A percentile compares a stretch with the other conserved stretches of the same genome.
phyloP scores from a whole-genome alignment of 2,329 filamentous ascomycete species.

The Macrophomina pseudophaseolina region DNA sequence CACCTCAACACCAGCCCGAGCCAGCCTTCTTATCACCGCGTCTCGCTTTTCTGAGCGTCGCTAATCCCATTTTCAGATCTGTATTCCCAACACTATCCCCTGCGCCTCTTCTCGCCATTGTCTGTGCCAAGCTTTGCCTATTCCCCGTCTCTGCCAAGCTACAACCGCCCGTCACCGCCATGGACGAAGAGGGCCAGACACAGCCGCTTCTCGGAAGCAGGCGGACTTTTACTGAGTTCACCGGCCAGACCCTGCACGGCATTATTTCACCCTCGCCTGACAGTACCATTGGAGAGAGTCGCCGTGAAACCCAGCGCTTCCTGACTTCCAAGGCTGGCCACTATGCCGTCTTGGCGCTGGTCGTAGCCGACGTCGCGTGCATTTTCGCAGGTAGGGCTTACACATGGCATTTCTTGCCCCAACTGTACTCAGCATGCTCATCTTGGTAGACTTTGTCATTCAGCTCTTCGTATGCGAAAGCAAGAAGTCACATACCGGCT shows the following conservation, averaged over 20 bases:
- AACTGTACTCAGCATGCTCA: not conserved
- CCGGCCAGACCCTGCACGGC: not conserved
- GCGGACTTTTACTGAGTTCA: slow-evolving; percentile 5
- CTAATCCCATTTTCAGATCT: not conserved
- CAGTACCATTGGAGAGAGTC: slow-evolving; percentile 21
- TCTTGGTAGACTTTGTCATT: slow-evolving; percentile 52
- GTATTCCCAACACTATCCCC: not conserved
- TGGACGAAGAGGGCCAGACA: slow-evolving; percentile 17
- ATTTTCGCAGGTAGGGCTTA: slow-evolving; percentile 50
- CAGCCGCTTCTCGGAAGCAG: slow-evolving; percentile 24
- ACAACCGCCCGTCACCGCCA: not conserved
- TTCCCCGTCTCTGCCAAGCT: not conserved
- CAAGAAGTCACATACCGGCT: slow-evolving; percentile 35
- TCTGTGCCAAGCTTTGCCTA: not conserved
- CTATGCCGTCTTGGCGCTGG: slow-evolving; percentile 55
- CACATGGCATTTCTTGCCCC: not conserved
- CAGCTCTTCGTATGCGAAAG: slow-evolving; percentile 56
- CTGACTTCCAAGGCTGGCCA: slow-evolving; percentile 56
- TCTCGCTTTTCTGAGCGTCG: not conserved
- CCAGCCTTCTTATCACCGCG: not conserved
- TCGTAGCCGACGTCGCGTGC: slow-evolving; percentile 56
- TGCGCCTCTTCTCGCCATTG: not conserved
- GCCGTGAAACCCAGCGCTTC: slow-evolving; percentile 39
- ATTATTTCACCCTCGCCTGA: slow-evolving; percentile 10
- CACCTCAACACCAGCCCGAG: slow-evolving; percentile 15